Evolutionary conservation across 352 stramenopile species (phyloP).

Genomic region (Phytophthora citricola): DNA sequence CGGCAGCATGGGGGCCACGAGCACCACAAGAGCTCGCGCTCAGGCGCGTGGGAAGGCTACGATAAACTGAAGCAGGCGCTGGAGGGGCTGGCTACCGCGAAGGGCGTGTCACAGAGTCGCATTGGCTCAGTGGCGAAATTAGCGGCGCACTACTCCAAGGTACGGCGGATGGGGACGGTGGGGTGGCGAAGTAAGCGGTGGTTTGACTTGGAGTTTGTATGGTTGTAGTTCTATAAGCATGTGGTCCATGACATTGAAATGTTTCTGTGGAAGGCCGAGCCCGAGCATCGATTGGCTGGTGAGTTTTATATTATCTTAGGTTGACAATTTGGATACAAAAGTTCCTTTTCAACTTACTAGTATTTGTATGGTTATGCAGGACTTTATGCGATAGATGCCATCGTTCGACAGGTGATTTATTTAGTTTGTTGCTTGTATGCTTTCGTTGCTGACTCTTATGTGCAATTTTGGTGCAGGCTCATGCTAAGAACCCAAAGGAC

Average conservation of each 20-base stretch:
- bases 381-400: conserved; percentile 85
- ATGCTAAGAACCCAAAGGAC: conserved; percentile 74
- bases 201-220: conserved; percentile 36
- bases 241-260: conserved; percentile 88
- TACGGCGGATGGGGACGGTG: conserved; percentile 15
- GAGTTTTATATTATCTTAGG: conserved; percentile 10
- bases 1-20: conserved; percentile 39
- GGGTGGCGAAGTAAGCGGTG: background rate
- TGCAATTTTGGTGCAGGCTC: conserved; percentile 44
- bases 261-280: conserved; percentile 84
- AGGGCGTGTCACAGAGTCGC: conserved; percentile 82
- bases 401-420: conserved; percentile 72
- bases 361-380: conserved; percentile 38
- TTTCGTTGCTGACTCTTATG: background rate
- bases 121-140: conserved; percentile 75
- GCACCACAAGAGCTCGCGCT: conserved; percentile 37
- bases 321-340: background rate
- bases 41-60: conserved; percentile 68
- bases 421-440: background rate
- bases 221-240: conserved; percentile 81
- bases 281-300: conserved; percentile 85
- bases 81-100: conserved; percentile 69
- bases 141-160: conserved; percentile 79
- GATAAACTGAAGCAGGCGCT: conserved; percentile 74
- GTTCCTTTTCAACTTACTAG: background rate